Evolutionary conservation across 1,139 yeast genomes (phyloP), one percentile per base, ranked within the genome.

Genomic region (Blastobotrys petasosporus): DNA sequence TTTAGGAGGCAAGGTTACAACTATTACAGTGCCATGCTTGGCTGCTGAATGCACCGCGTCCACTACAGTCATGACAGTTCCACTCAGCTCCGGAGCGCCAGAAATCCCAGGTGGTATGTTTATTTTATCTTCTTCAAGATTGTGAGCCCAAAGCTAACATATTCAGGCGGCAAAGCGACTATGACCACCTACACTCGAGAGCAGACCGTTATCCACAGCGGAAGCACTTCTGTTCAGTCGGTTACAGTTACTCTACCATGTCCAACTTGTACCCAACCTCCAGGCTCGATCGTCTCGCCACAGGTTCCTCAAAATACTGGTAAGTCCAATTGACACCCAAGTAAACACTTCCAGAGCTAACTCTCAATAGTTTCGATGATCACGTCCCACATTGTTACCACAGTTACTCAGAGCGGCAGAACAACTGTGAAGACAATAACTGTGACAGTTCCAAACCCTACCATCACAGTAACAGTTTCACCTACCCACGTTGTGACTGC

Each of bases 221-320:
- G 47, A 1, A 39, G 44, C 17, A 53, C 55, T n/a, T 45, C 36
- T n/a, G 32, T 38, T 5, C 35, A 54, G 6, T 51, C 57, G 2
- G 39, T 54, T 15, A 48, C 58, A 2, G 56, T 57, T 1, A 52
- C 60, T 9, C 38, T 56, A 15, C 60, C 60, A 4, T 56, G 59
- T 39, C 54, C 53, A n/a, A 47, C 56, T 3, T 34, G 38, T 20
- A 39, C 49, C 1, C 40, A 35, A 13, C 46, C 50, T 25, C 48
- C 43, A 17, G 44, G 7, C 32, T 29, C n/a, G 9, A 40, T 42
- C 37, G 47, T 47, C 12, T 23, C 39, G 11, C 39, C 42, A 9
- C 46, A 44, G 40, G 40, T 37, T 10, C 49, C 52, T 15, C 49
- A 46, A 11, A 38, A 41, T n/a, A 39, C 49, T 10, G 47, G 47